phyloP scores from a whole-genome alignment of 352 stramenopile genomes.

The Globisporangium recalcitrans region DNA sequence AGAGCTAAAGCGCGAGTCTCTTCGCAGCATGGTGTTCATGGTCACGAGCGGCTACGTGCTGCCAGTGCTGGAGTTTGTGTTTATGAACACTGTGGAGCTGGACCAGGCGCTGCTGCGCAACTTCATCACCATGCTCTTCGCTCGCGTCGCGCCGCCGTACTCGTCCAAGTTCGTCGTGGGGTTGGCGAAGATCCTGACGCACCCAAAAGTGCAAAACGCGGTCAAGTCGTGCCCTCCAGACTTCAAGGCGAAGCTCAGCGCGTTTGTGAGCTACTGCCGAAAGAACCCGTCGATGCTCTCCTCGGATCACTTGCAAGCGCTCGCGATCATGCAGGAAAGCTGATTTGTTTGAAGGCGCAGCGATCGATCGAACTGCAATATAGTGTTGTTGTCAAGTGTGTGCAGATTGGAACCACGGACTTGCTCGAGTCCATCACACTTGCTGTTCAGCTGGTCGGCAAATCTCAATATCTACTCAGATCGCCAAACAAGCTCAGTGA shows the following conservation, averaged over 20 bases:
- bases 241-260: conserved; percentile 67
- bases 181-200: conserved; percentile 68
- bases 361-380: too few relatives aligned
- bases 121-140: conserved; percentile 80
- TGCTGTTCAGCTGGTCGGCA: too few relatives aligned
- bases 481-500: too few relatives aligned
- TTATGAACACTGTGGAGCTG: conserved; percentile 70
- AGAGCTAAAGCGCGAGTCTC: conserved; percentile 77
- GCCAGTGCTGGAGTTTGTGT: conserved; percentile 80
- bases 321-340: conserved; percentile 44
- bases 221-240: conserved; percentile 76
- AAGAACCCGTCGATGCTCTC: conserved; percentile 55
- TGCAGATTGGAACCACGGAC: too few relatives aligned
- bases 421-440: too few relatives aligned
- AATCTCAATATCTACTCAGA: too few relatives aligned
- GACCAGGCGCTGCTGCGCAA: conserved; percentile 82
- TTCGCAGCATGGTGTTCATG: conserved; percentile 86
- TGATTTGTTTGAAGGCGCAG: neutral
- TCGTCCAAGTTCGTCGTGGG: conserved; percentile 71
- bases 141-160: conserved; percentile 66
- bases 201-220: conserved; percentile 81
- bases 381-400: too few relatives aligned
- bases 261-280: conserved; percentile 64
- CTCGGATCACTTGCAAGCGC: conserved; percentile 57
- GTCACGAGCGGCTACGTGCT: conserved; percentile 85